Conservation (phyloP, 768 basidiomycete species). For the Cystobasidium ongulense region DNA sequence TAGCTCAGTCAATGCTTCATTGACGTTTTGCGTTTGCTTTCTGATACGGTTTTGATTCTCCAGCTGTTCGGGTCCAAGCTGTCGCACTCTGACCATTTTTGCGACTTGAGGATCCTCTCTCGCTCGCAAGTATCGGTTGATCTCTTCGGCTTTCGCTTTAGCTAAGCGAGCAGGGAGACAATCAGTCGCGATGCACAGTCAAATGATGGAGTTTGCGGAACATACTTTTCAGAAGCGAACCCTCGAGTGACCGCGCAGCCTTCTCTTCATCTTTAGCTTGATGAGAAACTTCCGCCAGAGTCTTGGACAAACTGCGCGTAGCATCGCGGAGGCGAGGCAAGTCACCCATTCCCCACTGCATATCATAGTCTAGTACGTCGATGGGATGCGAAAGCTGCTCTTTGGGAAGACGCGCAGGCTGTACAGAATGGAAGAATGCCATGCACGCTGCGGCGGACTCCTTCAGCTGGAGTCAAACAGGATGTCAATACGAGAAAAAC, state of each 20-base stretch:
- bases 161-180: constrained; percentile 50
- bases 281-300: neutral
- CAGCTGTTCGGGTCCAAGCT: constrained; percentile 78
- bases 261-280: constrained; percentile 12
- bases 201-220: neutral
- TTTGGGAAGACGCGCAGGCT: constrained; percentile 13
- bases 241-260: constrained; percentile 1
- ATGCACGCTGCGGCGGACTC: neutral
- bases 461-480: constrained; percentile 5
- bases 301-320: neutral
- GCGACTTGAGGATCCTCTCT: constrained; percentile 69
- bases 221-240: constrained; percentile 28
- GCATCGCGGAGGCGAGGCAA: constrained; percentile 13
- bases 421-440: constrained; percentile 25
- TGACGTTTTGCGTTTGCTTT: constrained; percentile 58
- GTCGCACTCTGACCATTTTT: constrained; percentile 62
- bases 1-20: constrained; percentile 66
- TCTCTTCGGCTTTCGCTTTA: constrained; percentile 73
- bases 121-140: constrained; percentile 67
- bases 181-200: neutral
- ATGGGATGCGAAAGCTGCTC: too few species aligned
- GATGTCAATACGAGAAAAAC: neutral
- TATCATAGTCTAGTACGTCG: neutral
- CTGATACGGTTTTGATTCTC: constrained; percentile 73
- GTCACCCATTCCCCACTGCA: constrained; percentile 29